Conservation (phyloP, 2,329 filamentous ascomycete species). For the Periconia sp. region DNA sequence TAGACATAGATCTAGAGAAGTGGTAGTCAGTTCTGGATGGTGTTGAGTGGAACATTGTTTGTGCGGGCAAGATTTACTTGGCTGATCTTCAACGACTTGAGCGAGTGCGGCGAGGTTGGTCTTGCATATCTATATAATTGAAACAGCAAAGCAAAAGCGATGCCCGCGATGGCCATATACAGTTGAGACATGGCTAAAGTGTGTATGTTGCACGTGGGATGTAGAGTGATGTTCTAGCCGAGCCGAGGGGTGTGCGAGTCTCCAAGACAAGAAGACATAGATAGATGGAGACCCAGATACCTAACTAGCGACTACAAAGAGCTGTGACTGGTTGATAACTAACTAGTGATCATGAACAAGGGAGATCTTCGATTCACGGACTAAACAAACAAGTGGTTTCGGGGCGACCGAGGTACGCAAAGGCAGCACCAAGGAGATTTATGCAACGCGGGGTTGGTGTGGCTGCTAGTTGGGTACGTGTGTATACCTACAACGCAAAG, state of each 20-base stretch:
- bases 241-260: too few species aligned
- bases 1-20: constrained; percentile 46
- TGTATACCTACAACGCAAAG: not conserved
- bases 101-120: not conserved
- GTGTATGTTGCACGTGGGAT: not conserved
- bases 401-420: not conserved
- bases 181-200: constrained; percentile 1
- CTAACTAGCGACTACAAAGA: too few species aligned
- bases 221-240: not conserved
- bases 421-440: not conserved
- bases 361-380: not conserved
- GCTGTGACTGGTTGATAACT: too few species aligned
- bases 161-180: not conserved
- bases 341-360: too few species aligned
- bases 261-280: too few species aligned
- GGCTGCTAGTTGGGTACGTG: not conserved
- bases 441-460: not conserved
- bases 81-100: constrained; percentile 6
- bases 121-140: not conserved
- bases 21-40: not conserved
- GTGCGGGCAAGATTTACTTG: constrained; percentile 3
- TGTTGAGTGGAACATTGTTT: not conserved
- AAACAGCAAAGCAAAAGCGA: constrained; percentile 1
- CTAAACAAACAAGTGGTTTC: not conserved
- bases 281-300: too few species aligned